Conservation (phyloP, 768 basidiomycete species). For the Mycena polygramma region DNA sequence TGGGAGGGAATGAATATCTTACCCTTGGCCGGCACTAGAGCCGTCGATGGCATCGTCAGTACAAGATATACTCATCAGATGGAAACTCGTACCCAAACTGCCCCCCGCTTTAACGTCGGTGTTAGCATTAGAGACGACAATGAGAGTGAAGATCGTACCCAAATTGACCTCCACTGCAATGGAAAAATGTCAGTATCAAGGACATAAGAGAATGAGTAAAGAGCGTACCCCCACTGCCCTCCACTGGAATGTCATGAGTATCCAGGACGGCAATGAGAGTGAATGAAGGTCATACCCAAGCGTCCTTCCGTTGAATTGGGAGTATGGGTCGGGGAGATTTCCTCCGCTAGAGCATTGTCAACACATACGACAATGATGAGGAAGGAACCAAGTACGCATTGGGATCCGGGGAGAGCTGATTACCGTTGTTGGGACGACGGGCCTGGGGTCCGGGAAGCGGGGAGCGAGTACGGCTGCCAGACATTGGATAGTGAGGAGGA, state of each 20-base stretch:
- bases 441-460: too few relatives aligned
- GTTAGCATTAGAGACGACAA: background rate
- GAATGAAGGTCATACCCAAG: too few relatives aligned
- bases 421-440: too few relatives aligned
- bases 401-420: background rate
- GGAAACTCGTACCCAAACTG: background rate
- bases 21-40: background rate
- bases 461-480: too few relatives aligned
- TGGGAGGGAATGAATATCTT: background rate
- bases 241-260: too few relatives aligned
- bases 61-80: background rate
- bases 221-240: background rate
- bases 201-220: background rate
- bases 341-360: too few relatives aligned
- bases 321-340: too few relatives aligned
- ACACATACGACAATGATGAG: too few relatives aligned
- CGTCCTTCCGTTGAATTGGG: too few relatives aligned
- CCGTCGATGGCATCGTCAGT: background rate
- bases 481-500: too few relatives aligned
- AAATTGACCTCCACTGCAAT: too few relatives aligned
- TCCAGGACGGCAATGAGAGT: too few relatives aligned
- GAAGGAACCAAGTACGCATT: background rate
- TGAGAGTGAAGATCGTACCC: conserved; percentile 4
- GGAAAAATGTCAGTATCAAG: background rate
- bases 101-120: background rate